A percentile compares a stretch with the other conserved stretches of the same genome.
Conservation (phyloP, 1,284 basidiomycete genomes). For the Bondarzewia mesenterica region DNA sequence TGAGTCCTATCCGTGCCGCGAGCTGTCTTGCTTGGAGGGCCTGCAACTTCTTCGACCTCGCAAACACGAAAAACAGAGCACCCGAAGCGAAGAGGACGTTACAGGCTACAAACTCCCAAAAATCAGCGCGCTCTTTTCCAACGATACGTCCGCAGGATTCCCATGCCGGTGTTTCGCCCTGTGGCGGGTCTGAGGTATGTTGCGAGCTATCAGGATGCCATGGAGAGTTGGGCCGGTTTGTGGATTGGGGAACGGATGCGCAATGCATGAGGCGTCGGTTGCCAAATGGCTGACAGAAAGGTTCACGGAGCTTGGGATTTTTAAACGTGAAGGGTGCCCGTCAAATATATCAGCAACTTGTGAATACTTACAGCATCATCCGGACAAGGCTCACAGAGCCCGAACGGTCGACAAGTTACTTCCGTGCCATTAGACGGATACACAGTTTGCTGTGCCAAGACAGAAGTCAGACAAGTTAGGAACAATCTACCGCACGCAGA, state of each 20-base stretch:
- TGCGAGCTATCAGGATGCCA: conserved; percentile 14
- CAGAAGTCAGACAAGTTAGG: conserved; percentile 8
- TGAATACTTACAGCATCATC: conserved; percentile 58
- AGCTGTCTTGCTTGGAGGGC: conserved; percentile 71
- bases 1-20: conserved; percentile 74
- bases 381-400: conserved; percentile 79
- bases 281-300: conserved; percentile 87
- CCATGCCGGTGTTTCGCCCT: conserved; percentile 78
- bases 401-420: conserved; percentile 67
- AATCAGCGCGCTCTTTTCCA: conserved; percentile 70
- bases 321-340: too few species aligned
- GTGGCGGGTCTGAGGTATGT: conserved; percentile 13
- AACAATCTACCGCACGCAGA: conserved; percentile 3
- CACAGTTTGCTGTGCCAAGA: conserved; percentile 4
- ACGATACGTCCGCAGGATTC: conserved; percentile 84
- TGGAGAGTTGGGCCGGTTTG: too few species aligned
- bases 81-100: conserved; percentile 67
- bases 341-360: too few species aligned
- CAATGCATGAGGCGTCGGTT: conserved; percentile 85
- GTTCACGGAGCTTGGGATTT: conserved; percentile 74
- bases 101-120: conserved; percentile 81
- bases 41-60: conserved; percentile 61
- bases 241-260: conserved; percentile 11
- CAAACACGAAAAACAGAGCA: conserved; percentile 56
- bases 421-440: conserved; percentile 15